phyloP scores from a whole-genome alignment of 768 basidiomycete genomes.

The Pisolithus orientalis region DNA sequence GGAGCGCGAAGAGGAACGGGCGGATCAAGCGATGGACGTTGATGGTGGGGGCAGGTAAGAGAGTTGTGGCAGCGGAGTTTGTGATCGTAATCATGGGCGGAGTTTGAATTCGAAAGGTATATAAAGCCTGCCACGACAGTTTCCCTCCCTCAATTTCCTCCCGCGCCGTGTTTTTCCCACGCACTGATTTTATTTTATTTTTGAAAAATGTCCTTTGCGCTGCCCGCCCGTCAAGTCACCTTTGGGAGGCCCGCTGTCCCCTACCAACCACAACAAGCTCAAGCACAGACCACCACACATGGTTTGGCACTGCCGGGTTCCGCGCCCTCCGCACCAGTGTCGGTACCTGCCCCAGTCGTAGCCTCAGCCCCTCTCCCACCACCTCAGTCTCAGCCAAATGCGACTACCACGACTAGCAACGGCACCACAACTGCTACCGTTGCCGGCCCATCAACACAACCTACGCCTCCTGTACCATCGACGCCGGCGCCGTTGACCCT shows the following conservation, averaged over 20 bases:
- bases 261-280: conserved; percentile 36
- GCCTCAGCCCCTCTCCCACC: conserved; percentile 7
- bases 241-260: conserved; percentile 60
- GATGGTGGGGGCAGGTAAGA: conserved; percentile 24
- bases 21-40: not conserved
- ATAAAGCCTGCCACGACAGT: conserved; percentile 15
- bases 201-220: conserved; percentile 48
- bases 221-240: conserved; percentile 74
- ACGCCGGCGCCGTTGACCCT: conserved; percentile 73
- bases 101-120: conserved; percentile 24
- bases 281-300: conserved; percentile 33
- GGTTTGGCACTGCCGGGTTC: conserved; percentile 51
- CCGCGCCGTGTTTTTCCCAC: conserved; percentile 23
- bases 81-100: conserved; percentile 21
- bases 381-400: conserved; percentile 16
- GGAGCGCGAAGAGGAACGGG: not conserved
- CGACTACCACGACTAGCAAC: conserved; percentile 27
- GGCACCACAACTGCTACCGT: conserved; percentile 33
- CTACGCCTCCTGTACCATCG: conserved; percentile 47
- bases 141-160: conserved; percentile 15
- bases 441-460: conserved; percentile 56
- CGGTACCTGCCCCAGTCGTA: conserved; percentile 30
- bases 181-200: conserved; percentile 8
- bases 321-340: conserved; percentile 18
- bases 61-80: conserved; percentile 6